phyloP scores from a whole-genome alignment of 2,329 filamentous ascomycete genomes.

The Penicillium carneum region DNA sequence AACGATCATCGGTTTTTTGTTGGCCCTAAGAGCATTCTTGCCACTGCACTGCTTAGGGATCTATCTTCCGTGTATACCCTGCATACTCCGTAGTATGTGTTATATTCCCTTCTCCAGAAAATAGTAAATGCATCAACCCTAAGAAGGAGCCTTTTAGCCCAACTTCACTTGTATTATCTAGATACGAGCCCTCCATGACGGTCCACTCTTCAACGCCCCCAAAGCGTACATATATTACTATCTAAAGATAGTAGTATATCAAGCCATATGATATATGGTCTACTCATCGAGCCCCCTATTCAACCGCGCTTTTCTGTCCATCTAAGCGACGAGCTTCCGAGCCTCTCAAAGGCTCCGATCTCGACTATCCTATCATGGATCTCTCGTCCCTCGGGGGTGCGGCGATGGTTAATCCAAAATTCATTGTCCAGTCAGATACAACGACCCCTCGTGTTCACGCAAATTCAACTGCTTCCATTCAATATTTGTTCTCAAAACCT shows the following conservation, averaged over 20 bases:
- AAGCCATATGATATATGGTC: neutral
- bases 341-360: neutral
- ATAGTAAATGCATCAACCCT: neutral
- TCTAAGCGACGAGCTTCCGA: conserved; percentile 18
- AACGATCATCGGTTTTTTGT: neutral
- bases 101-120: neutral
- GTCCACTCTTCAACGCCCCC: conserved; percentile 16
- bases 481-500: conserved; percentile 29
- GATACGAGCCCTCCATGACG: conserved; percentile 25
- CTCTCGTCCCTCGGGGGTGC: conserved; percentile 49
- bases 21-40: neutral
- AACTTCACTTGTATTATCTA: conserved; percentile 10
- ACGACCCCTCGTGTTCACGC: conserved; percentile 11
- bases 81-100: neutral
- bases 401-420: conserved; percentile 38
- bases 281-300: neutral
- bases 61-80: neutral
- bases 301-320: conserved; percentile 17
- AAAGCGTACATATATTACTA: conserved; percentile 20
- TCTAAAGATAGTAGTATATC: conserved; percentile 24
- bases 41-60: neutral
- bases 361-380: conserved; percentile 36
- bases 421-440: conserved; percentile 17
- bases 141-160: neutral
- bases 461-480: conserved; percentile 17